Percentiles rank a stretch among this genome's conserved stretches.
Evolutionary conservation across 495 filamentous ascomycete species (phyloP).

Genomic region (Penicillium canariense): DNA sequence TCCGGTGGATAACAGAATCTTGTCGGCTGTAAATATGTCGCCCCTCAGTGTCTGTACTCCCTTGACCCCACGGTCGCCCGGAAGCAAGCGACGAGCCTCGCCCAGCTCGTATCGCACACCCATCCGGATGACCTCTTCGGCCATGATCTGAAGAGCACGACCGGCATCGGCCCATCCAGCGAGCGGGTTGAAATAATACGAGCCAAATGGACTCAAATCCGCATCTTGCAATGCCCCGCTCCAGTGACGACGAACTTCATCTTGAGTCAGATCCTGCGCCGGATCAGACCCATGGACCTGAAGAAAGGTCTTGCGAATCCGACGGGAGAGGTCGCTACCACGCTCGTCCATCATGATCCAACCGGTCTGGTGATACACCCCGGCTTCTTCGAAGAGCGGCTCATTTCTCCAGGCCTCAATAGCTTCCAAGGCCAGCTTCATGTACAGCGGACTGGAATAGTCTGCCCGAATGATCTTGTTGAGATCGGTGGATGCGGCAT

Average conservation of each 20-base stretch:
- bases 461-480: conserved; percentile 39
- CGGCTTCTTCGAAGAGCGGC: conserved; percentile 23
- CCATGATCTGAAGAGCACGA: conserved; percentile 32
- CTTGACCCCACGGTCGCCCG: conserved; percentile 13
- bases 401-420: conserved; percentile 27
- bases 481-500: conserved; percentile 32
- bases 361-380: conserved; percentile 31
- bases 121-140: conserved; percentile 24
- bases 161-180: conserved; percentile 44
- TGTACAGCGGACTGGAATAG: conserved; percentile 34
- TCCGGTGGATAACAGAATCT: conserved; percentile 54
- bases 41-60: conserved; percentile 34
- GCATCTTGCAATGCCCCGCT: conserved; percentile 29
- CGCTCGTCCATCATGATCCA: conserved; percentile 38
- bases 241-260: conserved; percentile 30
- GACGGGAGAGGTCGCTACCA: conserved; percentile 25
- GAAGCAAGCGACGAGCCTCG: conserved; percentile 27
- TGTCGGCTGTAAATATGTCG: conserved; percentile 34
- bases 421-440: conserved; percentile 31
- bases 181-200: conserved; percentile 36
- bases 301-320: conserved; percentile 37
- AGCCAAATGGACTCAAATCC: conserved; percentile 24
- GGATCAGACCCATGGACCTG: conserved; percentile 14
- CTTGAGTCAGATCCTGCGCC: conserved; percentile 25
- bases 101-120: conserved; percentile 36